Base-by-base conservation (phyloP, 2,329 filamentous ascomycete genomes). In the Microdochium bolleyi region DNA sequence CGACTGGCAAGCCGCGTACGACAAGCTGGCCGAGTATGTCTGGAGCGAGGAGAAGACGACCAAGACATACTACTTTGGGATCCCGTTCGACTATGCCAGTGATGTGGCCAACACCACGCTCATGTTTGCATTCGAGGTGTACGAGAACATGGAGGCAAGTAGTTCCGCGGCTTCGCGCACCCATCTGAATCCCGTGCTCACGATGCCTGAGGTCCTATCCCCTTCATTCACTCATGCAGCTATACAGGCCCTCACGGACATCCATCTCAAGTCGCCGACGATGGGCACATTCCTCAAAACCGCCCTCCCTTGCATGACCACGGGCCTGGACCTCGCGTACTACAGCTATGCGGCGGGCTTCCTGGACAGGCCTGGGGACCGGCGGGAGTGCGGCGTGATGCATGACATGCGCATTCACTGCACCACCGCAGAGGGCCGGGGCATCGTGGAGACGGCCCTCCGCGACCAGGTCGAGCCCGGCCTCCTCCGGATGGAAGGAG, bases 51-150 rank as follows among this genome's bases (percentile, higher is more conserved):
- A 41, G 37, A 11, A 11, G 37, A 67, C 65, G 11, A 72, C 68
- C 1, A 60, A 67, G 56, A 65, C 70, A 2, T 73, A 73, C 60
- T 73, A 73, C 62, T 73, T 74, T 56, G 70, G 70, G 50, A 66
- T 73, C 48, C 70, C 70, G 5, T 51, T 64, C 46, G 64, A 68
- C 55, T 64, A 66, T 56, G 62, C 60, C 14, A 56, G 66, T 49
- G 59, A 68, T 56, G 51, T 63, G 49, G 56, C 58, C 24, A 58
- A 56, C 37, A 65, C 67, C 32, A 62, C 62, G 11, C 56, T 62
- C 50, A 68, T 69, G 65, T 60, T 69, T 46, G 67, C 67, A 3
- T 69, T 69, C 37, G 37, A 70, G 60, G 60, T 64, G 27, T 70
- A 70, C 57, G 57, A 62, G 22, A 55, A 53, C 56, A 11, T 13